Conservation (phyloP, 495 filamentous ascomycete genomes). For the Penicillium waksmanii region DNA sequence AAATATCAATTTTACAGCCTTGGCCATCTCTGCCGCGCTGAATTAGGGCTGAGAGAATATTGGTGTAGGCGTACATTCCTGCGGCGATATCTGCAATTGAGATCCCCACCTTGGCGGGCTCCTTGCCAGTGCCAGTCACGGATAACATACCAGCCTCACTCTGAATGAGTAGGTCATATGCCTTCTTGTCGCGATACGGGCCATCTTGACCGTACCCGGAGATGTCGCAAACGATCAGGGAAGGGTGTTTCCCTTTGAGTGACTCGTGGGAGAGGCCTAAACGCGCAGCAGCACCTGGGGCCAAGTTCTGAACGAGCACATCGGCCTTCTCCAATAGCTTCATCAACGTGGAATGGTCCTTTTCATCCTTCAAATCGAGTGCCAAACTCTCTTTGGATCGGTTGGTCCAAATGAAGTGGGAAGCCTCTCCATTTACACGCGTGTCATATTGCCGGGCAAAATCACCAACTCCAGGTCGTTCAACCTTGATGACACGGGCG, state of each 20-base stretch:
- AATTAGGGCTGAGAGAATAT: conserved; percentile 52
- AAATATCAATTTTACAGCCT: conserved; percentile 53
- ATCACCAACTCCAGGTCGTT: conserved; percentile 51
- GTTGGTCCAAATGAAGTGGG: conserved; percentile 58
- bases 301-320: conserved; percentile 57
- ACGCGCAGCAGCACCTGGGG: conserved; percentile 51
- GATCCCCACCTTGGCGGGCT: conserved; percentile 55
- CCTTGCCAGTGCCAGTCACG: conserved; percentile 48
- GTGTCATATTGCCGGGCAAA: conserved; percentile 56
- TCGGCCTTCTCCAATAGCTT: conserved; percentile 48
- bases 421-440: conserved; percentile 49
- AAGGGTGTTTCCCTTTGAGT: conserved; percentile 42
- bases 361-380: conserved; percentile 47
- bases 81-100: conserved; percentile 57
- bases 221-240: conserved; percentile 57
- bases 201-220: conserved; percentile 55
- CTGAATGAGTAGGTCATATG: conserved; percentile 59
- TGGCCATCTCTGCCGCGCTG: conserved; percentile 47
- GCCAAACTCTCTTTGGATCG: conserved; percentile 56
- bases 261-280: conserved; percentile 49
- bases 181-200: conserved; percentile 57
- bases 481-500: conserved; percentile 57
- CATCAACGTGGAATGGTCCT: conserved; percentile 47
- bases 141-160: conserved; percentile 57
- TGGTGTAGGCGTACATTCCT: conserved; percentile 54